Evolutionary conservation across 2,329 filamentous ascomycete genomes (phyloP).

Genomic region (Aspergillus nomiae): DNA sequence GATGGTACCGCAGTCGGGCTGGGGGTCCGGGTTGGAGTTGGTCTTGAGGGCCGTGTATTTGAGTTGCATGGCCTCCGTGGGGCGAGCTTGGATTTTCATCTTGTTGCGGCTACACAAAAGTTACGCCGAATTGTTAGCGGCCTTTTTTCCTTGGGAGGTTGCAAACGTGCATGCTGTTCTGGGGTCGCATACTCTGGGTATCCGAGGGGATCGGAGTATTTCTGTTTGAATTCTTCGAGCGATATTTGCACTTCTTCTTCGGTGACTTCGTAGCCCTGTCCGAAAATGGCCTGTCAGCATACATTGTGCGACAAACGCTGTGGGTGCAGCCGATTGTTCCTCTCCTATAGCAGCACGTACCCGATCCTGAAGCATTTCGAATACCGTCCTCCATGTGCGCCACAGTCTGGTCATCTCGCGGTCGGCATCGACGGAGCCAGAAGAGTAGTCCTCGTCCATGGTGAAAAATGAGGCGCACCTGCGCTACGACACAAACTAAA

Average conservation of each 20-base stretch:
- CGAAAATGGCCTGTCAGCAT: slow-evolving; percentile 14
- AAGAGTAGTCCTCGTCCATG: slow-evolving; percentile 44
- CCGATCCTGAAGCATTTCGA: slow-evolving; percentile 91
- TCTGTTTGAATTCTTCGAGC: slow-evolving; percentile 74
- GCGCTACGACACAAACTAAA: slow-evolving; percentile 9
- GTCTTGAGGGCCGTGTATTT: slow-evolving; percentile 76
- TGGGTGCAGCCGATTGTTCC: neutral
- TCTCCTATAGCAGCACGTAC: slow-evolving; percentile 54
- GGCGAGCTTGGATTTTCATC: slow-evolving; percentile 86
- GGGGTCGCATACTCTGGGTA: slow-evolving; percentile 67
- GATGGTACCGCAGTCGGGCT: slow-evolving; percentile 78
- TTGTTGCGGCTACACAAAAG: slow-evolving; percentile 66
- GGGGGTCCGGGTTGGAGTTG: slow-evolving; percentile 69
- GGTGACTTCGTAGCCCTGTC: slow-evolving; percentile 86
- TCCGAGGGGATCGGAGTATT: slow-evolving; percentile 73
- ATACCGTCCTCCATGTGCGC: slow-evolving; percentile 89
- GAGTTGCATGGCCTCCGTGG: slow-evolving; percentile 78
- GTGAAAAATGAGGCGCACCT: slow-evolving; percentile 11
- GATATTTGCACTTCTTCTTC: slow-evolving; percentile 87
- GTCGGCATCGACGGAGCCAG: slow-evolving; percentile 40
- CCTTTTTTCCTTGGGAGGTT: slow-evolving; percentile 11
- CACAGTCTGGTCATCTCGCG: slow-evolving; percentile 69
- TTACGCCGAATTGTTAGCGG: neutral
- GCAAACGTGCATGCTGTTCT: neutral
- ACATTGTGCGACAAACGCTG: neutral